phyloP scores from a whole-genome alignment of 176 grass and related monocot genomes.

The Hsuehochloa calcarea region DNA sequence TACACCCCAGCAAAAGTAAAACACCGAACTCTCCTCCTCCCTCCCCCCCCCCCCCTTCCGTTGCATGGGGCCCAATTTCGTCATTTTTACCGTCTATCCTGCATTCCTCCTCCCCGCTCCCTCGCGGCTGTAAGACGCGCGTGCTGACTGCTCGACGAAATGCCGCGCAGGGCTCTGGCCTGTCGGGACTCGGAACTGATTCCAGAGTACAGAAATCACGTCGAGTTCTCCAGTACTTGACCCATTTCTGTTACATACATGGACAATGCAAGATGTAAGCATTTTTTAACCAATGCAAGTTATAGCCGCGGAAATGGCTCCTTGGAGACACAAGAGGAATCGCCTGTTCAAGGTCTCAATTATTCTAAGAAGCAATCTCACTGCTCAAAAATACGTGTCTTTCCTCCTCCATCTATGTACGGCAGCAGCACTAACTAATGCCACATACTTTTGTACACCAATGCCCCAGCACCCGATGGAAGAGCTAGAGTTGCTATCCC shows the following conservation, averaged over 20 bases:
- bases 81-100: background rate
- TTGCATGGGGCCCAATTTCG: background rate
- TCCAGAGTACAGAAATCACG: background rate
- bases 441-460: slow-evolving; percentile 30
- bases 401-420: slow-evolving; percentile 35
- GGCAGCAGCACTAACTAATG: slow-evolving; percentile 12
- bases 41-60: background rate
- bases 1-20: background rate
- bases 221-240: background rate
- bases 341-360: slow-evolving; percentile 20
- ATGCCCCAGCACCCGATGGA: slow-evolving; percentile 11
- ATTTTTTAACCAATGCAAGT: background rate
- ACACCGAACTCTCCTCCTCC: background rate
- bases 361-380: slow-evolving; percentile 42
- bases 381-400: slow-evolving; percentile 2
- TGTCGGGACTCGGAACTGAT: background rate
- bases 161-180: background rate
- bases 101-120: background rate
- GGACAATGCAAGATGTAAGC: background rate
- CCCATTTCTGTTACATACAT: background rate
- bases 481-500: slow-evolving; percentile 36
- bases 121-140: background rate
- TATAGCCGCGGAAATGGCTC: too few relatives aligned
- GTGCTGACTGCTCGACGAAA: slow-evolving; percentile 1
- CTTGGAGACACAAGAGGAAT: background rate